Conservation (phyloP, 2,329 filamentous ascomycete species). For the Eutypella sp. region DNA sequence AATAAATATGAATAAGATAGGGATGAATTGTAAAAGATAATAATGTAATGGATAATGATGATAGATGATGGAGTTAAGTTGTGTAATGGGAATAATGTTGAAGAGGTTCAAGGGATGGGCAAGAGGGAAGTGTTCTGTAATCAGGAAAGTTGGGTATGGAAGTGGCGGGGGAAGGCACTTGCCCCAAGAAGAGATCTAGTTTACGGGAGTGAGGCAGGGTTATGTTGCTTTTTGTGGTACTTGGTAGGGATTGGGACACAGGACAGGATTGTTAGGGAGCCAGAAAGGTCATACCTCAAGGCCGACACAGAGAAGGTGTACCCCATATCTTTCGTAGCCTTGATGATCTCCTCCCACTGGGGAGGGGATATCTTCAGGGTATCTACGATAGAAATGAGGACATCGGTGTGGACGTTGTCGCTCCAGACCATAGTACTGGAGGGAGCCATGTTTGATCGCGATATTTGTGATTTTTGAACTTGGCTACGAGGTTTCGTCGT, state of each 20-base stretch:
- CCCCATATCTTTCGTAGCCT: conserved; percentile 18
- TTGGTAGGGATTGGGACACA: too few species aligned
- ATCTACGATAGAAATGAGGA: conserved; percentile 37
- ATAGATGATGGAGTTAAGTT: background rate
- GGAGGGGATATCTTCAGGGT: conserved; percentile 27
- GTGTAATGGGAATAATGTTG: too few species aligned
- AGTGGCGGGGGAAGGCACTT: background rate
- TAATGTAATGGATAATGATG: background rate
- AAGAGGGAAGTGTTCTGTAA: too few species aligned
- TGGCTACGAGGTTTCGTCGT: too few species aligned
- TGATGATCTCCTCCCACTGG: conserved; percentile 24
- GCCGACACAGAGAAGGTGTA: conserved; percentile 22
- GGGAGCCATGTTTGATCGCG: too few species aligned
- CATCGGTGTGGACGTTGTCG: conserved; percentile 36
- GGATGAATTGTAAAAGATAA: background rate
- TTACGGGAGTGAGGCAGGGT: too few species aligned
- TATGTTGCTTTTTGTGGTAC: too few species aligned
- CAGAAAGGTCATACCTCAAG: conserved; percentile 14
- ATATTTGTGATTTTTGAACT: too few species aligned
- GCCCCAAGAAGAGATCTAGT: too few species aligned
- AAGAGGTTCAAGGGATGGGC: too few species aligned
- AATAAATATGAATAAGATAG: background rate
- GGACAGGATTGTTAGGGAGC: too few species aligned
- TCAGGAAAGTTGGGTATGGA: background rate
- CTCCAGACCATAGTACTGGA: conserved; percentile 39